Evolutionary conservation across 1,284 basidiomycete species (phyloP).

Genomic region (Pseudozyma tsukubaensis): DNA sequence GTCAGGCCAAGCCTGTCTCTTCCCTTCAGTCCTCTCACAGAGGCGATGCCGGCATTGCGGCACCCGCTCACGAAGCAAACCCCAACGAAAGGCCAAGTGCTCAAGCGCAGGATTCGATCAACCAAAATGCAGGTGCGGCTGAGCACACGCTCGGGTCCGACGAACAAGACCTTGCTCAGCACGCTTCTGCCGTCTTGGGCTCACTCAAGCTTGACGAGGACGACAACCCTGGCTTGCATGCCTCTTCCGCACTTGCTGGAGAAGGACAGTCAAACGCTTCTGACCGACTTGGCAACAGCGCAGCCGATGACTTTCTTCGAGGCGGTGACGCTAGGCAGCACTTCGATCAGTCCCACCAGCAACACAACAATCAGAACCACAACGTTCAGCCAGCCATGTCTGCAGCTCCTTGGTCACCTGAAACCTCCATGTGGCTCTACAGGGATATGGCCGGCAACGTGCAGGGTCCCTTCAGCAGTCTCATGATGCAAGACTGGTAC

Average conservation of each 20-base stretch:
- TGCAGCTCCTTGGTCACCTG: conserved; percentile 70
- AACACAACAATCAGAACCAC: conserved; percentile 9
- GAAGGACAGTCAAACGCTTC: conserved; percentile 5
- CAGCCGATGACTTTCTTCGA: conserved; percentile 31
- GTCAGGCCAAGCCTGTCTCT: conserved; percentile 17
- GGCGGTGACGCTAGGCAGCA: conserved; percentile 17
- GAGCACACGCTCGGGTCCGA: conserved; percentile 23
- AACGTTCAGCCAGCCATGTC: conserved; percentile 18
- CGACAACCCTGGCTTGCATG: conserved; percentile 32
- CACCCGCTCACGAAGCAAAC: not conserved
- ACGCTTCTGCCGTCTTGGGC: conserved; percentile 50
- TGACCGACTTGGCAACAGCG: conserved; percentile 12
- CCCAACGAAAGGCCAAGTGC: conserved; percentile 5
- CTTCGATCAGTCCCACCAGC: conserved; percentile 27
- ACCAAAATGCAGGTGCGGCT: conserved; percentile 5
- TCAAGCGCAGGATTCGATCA: conserved; percentile 1
- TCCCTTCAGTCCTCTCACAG: conserved; percentile 5
- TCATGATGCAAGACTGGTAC: conserved; percentile 96
- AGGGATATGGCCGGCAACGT: conserved; percentile 87
- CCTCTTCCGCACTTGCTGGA: conserved; percentile 17
- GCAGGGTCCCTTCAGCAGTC: conserved; percentile 93
- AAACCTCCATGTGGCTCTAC: conserved; percentile 86
- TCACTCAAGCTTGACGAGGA: conserved; percentile 57
- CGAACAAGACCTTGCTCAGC: conserved; percentile 50
- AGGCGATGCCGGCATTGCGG: conserved; percentile 8